These are phyloP conservation scores for Emericellopsis cladophorae DNA, from an alignment of 2,329 filamentous ascomycete genomes.

Conservation along the genomic window DNA sequence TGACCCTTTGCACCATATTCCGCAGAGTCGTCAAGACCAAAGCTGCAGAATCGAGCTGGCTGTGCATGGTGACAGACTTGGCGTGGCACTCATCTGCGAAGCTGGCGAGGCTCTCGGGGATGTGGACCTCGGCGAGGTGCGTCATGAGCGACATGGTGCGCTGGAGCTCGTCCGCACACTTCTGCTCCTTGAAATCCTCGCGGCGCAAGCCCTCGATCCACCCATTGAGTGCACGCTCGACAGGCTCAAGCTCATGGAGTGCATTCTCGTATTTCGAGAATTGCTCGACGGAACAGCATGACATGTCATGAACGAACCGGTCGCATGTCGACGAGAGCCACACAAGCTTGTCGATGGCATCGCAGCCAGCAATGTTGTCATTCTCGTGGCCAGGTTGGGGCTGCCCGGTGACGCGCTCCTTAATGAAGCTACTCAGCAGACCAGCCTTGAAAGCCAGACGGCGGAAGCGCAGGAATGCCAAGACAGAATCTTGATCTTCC, in stretches of 20 bases:
- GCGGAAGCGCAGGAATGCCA: slow-evolving; percentile 79
- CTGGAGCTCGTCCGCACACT: slow-evolving; percentile 70
- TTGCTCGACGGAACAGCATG: slow-evolving; percentile 61
- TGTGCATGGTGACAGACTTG: slow-evolving; percentile 64
- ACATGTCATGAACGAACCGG: slow-evolving; percentile 71
- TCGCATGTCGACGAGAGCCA: slow-evolving; percentile 77
- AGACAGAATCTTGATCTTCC: slow-evolving; percentile 71
- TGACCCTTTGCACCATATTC: slow-evolving; percentile 52
- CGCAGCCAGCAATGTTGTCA: slow-evolving; percentile 66
- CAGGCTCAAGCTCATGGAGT: slow-evolving; percentile 77
- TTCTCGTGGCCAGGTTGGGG: slow-evolving; percentile 59
- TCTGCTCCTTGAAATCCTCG: slow-evolving; percentile 76
- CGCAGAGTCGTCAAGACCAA: slow-evolving; percentile 51
- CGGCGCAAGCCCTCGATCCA: slow-evolving; percentile 78
- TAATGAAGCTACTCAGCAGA: slow-evolving; percentile 65
- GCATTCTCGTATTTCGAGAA: slow-evolving; percentile 72
- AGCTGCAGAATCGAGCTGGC: slow-evolving; percentile 67
- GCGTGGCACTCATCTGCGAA: slow-evolving; percentile 73
- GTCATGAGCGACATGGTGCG: slow-evolving; percentile 74
- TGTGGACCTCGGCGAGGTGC: slow-evolving; percentile 75
- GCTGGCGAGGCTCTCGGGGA: slow-evolving; percentile 54
- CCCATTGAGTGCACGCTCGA: slow-evolving; percentile 76
- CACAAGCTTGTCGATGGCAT: slow-evolving; percentile 72
- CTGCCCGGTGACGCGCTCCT: slow-evolving; percentile 61
- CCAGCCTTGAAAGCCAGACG: slow-evolving; percentile 79